These are phyloP conservation scores for Claviceps sp. DNA, from an alignment of 2,329 filamentous ascomycete species.

Conservation along the genomic window DNA sequence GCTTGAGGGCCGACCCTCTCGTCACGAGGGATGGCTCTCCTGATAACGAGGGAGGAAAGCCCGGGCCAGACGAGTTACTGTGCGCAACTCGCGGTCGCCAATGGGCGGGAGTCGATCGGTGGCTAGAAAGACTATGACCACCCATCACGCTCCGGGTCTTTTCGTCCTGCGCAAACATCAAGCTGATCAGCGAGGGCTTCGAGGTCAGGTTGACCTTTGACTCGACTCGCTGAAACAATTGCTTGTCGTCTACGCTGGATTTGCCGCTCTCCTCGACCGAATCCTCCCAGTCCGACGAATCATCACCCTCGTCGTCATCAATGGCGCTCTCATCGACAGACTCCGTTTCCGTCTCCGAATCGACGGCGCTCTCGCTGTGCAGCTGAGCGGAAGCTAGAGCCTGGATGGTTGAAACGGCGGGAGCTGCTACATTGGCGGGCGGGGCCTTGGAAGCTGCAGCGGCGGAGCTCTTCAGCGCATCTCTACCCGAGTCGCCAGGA, in stretches of 20 bases:
- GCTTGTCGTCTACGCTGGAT: constrained; percentile 65
- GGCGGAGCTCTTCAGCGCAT: constrained; percentile 48
- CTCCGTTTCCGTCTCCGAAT: constrained; percentile 36
- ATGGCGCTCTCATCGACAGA: constrained; percentile 76
- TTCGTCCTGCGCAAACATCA: constrained; percentile 70
- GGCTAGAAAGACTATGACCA: constrained; percentile 36
- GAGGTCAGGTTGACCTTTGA: constrained; percentile 77
- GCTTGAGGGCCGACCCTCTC: constrained; percentile 41
- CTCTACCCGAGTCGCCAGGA: constrained; percentile 56
- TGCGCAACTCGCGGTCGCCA: constrained; percentile 42
- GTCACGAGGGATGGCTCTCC: constrained; percentile 52
- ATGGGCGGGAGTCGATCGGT: constrained; percentile 57
- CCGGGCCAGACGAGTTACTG: constrained; percentile 27
- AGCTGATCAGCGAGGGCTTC: constrained; percentile 75
- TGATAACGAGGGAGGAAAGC: constrained; percentile 42
- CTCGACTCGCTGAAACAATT: constrained; percentile 78
- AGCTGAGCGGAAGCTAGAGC: constrained; percentile 56
- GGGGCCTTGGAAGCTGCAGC: neutral
- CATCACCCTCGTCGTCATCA: constrained; percentile 58
- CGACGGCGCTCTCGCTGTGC: constrained; percentile 25
- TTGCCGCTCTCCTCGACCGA: constrained; percentile 71
- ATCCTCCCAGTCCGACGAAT: constrained; percentile 46
- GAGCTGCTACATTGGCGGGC: too few species aligned
- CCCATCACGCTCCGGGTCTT: constrained; percentile 51
- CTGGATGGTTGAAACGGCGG: constrained; percentile 42